phyloP scores from a whole-genome alignment of 768 basidiomycete genomes.

The Tubosaeta sp. region DNA sequence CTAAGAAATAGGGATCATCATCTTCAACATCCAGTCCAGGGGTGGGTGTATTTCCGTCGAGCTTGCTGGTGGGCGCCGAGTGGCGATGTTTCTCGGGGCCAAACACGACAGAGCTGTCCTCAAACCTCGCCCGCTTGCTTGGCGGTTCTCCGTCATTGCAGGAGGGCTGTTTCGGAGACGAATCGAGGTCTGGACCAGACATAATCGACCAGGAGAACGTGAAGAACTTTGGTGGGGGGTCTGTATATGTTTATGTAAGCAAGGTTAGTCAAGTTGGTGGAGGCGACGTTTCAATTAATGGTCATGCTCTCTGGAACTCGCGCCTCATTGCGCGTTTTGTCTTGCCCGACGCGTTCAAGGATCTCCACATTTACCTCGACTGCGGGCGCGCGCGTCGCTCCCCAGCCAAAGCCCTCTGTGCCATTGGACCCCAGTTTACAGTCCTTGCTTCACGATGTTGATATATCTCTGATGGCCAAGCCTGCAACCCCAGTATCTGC shows the following conservation, averaged over 20 bases:
- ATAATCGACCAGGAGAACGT: constrained; percentile 6
- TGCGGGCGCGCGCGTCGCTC: constrained; percentile 18
- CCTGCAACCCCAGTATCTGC: constrained; percentile 24
- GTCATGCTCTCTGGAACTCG: constrained; percentile 25
- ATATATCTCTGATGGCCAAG: constrained; percentile 51
- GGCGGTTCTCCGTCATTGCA: constrained; percentile 23
- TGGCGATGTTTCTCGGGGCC: constrained; percentile 27
- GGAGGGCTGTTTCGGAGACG: constrained; percentile 4
- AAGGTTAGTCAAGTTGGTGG: background rate
- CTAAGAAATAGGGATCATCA: constrained; percentile 27
- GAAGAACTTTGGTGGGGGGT: background rate
- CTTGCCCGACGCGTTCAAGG: constrained; percentile 20
- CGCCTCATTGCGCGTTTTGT: constrained; percentile 22
- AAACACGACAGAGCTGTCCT: constrained; percentile 4
- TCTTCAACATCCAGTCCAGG: constrained; percentile 21
- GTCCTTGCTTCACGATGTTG: constrained; percentile 60
- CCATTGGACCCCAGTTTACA: constrained; percentile 64
- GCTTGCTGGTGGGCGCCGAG: constrained; percentile 12
- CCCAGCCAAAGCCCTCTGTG: constrained; percentile 55
- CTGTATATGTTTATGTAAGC: constrained; percentile 20
- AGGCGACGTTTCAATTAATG: background rate
- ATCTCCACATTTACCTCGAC: constrained; percentile 31
- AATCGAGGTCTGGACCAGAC: constrained; percentile 9
- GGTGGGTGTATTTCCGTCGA: constrained; percentile 29
- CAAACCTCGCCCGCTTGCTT: constrained; percentile 27